Evolutionary conservation across 371 early-diverging fungal species (phyloP), one percentile per base, ranked within the genome.

Genomic region (Spraguea lophii): DNA sequence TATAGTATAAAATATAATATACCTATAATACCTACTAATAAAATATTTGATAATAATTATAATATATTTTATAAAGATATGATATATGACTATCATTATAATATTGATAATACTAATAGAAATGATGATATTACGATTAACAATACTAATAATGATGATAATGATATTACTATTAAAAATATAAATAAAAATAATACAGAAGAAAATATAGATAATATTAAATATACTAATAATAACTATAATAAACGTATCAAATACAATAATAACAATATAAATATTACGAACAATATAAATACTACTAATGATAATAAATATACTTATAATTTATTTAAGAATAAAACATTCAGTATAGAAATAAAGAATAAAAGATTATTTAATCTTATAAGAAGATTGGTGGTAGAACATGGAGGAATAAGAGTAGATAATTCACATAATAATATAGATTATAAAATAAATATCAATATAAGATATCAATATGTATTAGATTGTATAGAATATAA

Each of bases 331-430:
- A n/a, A n/a, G n/a, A n/a, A n/a, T n/a, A n/a, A n/a, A n/a, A n/a
- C n/a, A n/a, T n/a, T n/a, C n/a, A n/a, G n/a, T n/a, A n/a, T n/a
- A n/a, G n/a, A n/a, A n/a, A n/a, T n/a, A n/a, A n/a, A n/a, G n/a
- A n/a, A n/a, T 10, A 46, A 44, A 39, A 26, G 21, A 3, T 44
- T 68, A 17, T 64, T 60, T 35, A 63, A 60, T 20, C 44, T 45
- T 4, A 36, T 71, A 1, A 51, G 54, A 46, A 49, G 59, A 39
- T n/a, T 61, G 9, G 56, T 71, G 20, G 49, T 71, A 21, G 55
- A 61, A 49, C 36, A 64, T 36, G 65, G 55, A 19, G 72, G 72
- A 27, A 63, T 34, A 13, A 19, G 72, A 26, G 58, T 66, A n/a
- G 43, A 39, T 0, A 32, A 44, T 13, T 58, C 43, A 43, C 6